Conservation (phyloP, 441 rosid genomes). For the Erodium texanum region DNA sequence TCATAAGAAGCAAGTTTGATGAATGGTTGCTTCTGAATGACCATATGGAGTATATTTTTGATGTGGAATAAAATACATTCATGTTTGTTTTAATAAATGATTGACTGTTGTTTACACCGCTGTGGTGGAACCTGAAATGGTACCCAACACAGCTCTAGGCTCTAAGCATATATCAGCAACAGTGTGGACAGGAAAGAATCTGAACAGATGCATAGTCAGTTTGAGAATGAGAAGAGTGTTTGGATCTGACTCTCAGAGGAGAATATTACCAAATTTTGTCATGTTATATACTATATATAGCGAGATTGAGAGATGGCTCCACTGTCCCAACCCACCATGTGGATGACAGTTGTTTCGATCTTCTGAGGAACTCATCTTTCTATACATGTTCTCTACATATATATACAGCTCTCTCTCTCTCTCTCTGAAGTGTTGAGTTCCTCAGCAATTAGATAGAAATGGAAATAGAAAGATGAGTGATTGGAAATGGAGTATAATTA, state of each 20-base stretch:
- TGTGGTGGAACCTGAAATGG: neutral
- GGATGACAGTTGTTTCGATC: conserved; percentile 4
- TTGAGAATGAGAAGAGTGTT: too few relatives aligned
- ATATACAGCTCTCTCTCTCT: too few relatives aligned
- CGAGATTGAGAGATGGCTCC: neutral
- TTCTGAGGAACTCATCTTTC: too few relatives aligned
- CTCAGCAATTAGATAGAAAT: too few relatives aligned
- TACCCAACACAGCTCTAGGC: neutral
- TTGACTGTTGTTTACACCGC: neutral
- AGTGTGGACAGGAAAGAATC: too few relatives aligned
- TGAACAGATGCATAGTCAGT: too few relatives aligned
- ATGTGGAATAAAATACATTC: neutral
- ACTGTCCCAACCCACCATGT: neutral
- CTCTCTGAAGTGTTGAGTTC: too few relatives aligned
- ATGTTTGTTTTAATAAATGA: neutral
- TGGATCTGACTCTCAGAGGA: neutral
- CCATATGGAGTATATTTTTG: neutral
- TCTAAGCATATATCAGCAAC: too few relatives aligned
- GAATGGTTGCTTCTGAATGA: neutral
- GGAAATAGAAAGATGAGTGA: neutral
- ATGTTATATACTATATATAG: neutral
- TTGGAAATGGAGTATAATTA: neutral
- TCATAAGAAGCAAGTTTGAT: neutral
- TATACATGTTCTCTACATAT: neutral
- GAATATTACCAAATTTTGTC: neutral